phyloP scores from a whole-genome alignment of 306 rosid genomes.

The Cucumis melo region DNA sequence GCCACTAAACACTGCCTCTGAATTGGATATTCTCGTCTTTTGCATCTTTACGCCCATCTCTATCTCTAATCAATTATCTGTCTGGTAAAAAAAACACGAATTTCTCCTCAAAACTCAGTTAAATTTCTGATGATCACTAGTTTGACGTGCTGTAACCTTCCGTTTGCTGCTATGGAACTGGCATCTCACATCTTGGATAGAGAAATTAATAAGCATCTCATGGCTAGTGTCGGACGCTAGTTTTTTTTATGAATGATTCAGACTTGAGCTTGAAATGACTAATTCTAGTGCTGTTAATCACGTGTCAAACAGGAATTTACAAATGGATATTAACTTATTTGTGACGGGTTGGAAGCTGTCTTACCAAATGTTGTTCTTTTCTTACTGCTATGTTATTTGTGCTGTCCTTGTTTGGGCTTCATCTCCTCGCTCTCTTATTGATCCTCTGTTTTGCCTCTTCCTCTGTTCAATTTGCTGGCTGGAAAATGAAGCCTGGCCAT shows the following conservation, averaged over 20 bases:
- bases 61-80: background rate
- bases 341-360: background rate
- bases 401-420: background rate
- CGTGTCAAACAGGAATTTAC: background rate
- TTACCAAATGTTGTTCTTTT: slow-evolving; percentile 6
- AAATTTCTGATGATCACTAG: background rate
- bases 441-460: slow-evolving; percentile 3
- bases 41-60: no score
- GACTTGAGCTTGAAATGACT: background rate
- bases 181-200: background rate
- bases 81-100: background rate
- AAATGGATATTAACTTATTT: slow-evolving; percentile 6
- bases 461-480: slow-evolving; percentile 13
- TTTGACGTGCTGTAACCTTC: background rate
- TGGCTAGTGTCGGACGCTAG: background rate
- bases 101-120: background rate
- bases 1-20: no score
- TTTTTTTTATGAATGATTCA: background rate
- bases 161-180: background rate
- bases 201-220: background rate
- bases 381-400: background rate
- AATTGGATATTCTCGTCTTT: no score
- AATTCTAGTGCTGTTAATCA: slow-evolving; percentile 6
- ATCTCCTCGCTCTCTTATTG: background rate
- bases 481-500: slow-evolving; percentile 20